Evolutionary conservation across 345 rosid genomes (phyloP), one percentile per base, ranked within the genome.

Genomic region (Hibiscus trionum): DNA sequence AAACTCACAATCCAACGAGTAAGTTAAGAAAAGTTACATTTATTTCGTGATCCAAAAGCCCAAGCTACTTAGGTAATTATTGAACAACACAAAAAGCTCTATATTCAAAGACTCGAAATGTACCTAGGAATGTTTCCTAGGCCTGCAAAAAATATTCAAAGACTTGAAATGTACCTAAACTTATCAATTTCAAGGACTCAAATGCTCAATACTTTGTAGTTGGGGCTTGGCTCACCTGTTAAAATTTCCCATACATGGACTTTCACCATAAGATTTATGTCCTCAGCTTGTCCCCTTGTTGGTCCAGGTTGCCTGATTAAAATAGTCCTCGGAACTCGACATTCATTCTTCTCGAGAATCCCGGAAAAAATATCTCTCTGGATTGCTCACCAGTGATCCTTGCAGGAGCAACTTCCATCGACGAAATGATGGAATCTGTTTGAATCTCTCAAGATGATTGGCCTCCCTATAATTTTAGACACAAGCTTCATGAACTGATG

Each of bases 341-440:
- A 39, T 8, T 39, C 27, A 6, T 39, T 63, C 27, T 17, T 37
- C 68, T 10, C 49, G 10, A 66, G 17, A 24, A 26, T 44, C 56
- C 37, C 55, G 24, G 17, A 47, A 46, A 3, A 24, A 35, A 16
- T 21, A 31, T 70, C 6, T 31, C 29, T 12, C 14, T 8, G 21
- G 14, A 37, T 42, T 70, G 15, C 55, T 78, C 69, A 83, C 92
- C 92, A 86, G 67, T 59, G 62, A 68, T 88, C 90, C 57, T 77
- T 83, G 76, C 92, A 88, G 50, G 90, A 88, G 77, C 92, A 88
- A 52, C 83, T 73, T 37, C 90, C 92, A 31, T 61, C 84, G 19
- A 58, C 71, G 79, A 86, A 86, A 86, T 86, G 92, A 82, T 88
- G 92, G 67, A 80, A 88, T 70, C 88, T 84, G 62, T 78, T 88